A percentile compares a stretch with the other conserved stretches of the same genome.
phyloP scores from a whole-genome alignment of 352 stramenopile species.

The Globisporangium irregulare region DNA sequence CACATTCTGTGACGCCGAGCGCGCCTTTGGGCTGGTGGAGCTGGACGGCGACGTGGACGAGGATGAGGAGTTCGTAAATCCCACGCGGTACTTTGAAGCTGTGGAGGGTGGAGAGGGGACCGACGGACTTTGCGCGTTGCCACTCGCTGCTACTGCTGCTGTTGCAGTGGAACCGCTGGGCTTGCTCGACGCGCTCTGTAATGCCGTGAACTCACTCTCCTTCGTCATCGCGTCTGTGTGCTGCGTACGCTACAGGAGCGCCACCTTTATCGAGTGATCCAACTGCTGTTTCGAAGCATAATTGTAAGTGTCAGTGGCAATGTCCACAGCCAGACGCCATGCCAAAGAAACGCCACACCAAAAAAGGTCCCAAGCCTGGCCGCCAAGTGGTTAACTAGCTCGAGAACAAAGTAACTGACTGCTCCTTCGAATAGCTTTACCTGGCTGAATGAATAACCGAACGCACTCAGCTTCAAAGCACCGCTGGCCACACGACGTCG shows the following conservation, averaged over 20 bases:
- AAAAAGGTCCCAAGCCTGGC: no score
- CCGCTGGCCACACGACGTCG: no score
- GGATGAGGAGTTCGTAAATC: background rate
- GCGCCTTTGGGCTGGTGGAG: background rate
- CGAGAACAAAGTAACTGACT: background rate
- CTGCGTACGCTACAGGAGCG: background rate
- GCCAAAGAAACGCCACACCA: background rate
- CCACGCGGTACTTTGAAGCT: constrained; percentile 11
- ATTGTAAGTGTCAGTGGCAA: background rate
- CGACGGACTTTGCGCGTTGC: background rate
- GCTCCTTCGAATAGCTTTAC: background rate
- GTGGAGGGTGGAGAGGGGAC: background rate
- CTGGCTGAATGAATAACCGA: no score
- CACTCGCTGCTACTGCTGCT: background rate
- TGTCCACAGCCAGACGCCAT: no score
- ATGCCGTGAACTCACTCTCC: constrained; percentile 10
- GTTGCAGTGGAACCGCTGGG: background rate
- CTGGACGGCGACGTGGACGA: background rate
- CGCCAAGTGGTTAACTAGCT: background rate
- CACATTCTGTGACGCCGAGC: constrained; percentile 14
- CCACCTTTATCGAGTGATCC: background rate
- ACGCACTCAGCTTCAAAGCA: no score
- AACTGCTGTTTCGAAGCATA: background rate
- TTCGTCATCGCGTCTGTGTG: constrained; percentile 5
- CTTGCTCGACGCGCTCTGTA: constrained; percentile 3